These are phyloP conservation scores for Ganoderma sp. DNA, from an alignment of 1,284 basidiomycete genomes.

Conservation along the genomic window DNA sequence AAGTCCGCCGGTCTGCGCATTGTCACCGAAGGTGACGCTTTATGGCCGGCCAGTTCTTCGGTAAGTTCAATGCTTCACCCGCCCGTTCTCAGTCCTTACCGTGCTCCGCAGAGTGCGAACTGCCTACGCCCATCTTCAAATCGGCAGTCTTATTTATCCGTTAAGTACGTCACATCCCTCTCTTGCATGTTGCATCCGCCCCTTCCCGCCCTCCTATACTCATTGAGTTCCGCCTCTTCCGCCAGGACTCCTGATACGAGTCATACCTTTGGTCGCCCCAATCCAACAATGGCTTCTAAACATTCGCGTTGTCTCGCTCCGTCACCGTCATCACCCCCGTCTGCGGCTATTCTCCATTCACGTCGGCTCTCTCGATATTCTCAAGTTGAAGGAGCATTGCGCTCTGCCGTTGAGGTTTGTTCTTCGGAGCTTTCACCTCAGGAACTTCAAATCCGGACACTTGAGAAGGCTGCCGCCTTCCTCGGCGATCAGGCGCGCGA, in stretches of 20 bases:
- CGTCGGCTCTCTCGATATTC: constrained; percentile 44
- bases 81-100: neutral
- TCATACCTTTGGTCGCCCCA: constrained; percentile 40
- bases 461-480: constrained; percentile 49
- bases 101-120: constrained; percentile 12
- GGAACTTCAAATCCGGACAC: constrained; percentile 53
- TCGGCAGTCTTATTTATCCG: constrained; percentile 23
- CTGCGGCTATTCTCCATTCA: constrained; percentile 19
- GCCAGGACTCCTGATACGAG: constrained; percentile 35
- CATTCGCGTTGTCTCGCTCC: constrained; percentile 10
- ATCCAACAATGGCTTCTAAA: constrained; percentile 32
- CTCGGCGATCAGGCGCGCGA: constrained; percentile 54
- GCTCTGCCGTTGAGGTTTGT: constrained; percentile 40
- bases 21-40: constrained; percentile 25
- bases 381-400: constrained; percentile 47
- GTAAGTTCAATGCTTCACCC: constrained; percentile 15
- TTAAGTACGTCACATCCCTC: constrained; percentile 19
- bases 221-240: neutral
- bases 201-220: constrained; percentile 5
- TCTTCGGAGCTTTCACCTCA: constrained; percentile 42
- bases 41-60: constrained; percentile 11
- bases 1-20: constrained; percentile 31
- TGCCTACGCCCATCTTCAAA: constrained; percentile 15
- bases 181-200: neutral
- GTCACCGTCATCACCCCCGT: constrained; percentile 4